Conservation (phyloP, 306 rosid genomes). For the Cercis canadensis region DNA sequence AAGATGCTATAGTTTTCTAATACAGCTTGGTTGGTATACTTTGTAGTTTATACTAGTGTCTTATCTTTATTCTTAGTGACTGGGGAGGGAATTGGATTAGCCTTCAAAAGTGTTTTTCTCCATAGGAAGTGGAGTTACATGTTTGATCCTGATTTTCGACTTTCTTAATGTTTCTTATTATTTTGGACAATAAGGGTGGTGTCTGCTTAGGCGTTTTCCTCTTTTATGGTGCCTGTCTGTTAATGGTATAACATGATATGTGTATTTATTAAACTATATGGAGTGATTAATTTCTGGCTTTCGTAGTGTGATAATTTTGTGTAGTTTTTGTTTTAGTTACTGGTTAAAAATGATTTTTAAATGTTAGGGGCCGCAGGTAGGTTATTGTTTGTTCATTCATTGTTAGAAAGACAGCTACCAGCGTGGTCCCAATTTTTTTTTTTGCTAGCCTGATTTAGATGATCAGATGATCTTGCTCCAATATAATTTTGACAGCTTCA, state of each 20-base stretch:
- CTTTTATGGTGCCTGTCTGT: conserved; percentile 6
- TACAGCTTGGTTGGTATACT: neutral
- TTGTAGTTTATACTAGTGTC: conserved; percentile 9
- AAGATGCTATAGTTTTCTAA: neutral
- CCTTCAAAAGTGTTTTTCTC: conserved; percentile 14
- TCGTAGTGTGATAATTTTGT: conserved; percentile 6
- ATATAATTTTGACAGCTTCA: conserved; percentile 23
- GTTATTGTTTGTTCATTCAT: conserved; percentile 14
- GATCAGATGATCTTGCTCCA: conserved; percentile 23
- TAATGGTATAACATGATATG: conserved; percentile 20
- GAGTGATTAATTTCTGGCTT: conserved; percentile 26
- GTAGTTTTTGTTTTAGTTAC: conserved; percentile 21
- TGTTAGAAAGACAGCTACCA: conserved; percentile 23
- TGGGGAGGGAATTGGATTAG: conserved; percentile 2
- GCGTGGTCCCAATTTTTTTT: neutral
- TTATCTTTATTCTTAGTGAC: neutral
- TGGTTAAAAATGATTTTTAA: conserved; percentile 23
- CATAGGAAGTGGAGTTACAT: conserved; percentile 2
- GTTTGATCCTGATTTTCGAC: conserved; percentile 16
- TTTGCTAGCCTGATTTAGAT: conserved; percentile 17
- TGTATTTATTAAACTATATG: neutral
- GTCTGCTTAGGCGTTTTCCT: conserved; percentile 11
- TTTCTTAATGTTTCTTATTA: neutral
- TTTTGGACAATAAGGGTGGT: conserved; percentile 25
- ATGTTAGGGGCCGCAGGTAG: conserved; percentile 11